phyloP scores from a whole-genome alignment of 169 alveolate genomes.

The Eimeria tenella region DNA sequence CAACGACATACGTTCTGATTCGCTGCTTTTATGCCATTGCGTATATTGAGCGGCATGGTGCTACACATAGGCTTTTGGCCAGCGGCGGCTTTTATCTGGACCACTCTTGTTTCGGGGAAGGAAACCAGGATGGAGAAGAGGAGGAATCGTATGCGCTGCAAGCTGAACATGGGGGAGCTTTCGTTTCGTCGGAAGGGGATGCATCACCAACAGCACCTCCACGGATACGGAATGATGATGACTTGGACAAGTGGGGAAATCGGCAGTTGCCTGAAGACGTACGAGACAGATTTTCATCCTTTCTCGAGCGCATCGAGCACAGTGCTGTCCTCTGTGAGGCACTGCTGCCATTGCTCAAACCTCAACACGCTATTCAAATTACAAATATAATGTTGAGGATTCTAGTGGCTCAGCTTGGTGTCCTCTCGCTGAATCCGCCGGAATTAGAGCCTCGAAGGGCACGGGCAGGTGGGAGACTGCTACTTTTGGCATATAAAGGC shows the following conservation, averaged over 20 bases:
- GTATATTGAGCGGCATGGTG: too few species aligned
- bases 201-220: too few species aligned
- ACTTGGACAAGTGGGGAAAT: neutral
- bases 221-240: neutral
- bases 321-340: neutral
- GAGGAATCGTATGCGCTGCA: too few species aligned
- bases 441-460: neutral
- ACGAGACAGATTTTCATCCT: neutral
- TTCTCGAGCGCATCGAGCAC: neutral
- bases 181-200: too few species aligned
- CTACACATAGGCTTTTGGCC: too few species aligned
- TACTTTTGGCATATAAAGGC: neutral
- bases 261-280: neutral
- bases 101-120: too few species aligned
- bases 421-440: conserved; percentile 1
- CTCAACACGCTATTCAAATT: neutral
- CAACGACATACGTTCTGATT: too few species aligned
- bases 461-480: neutral
- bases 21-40: too few species aligned
- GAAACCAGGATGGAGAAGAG: too few species aligned
- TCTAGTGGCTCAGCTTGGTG: neutral
- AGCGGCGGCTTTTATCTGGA: too few species aligned
- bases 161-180: too few species aligned
- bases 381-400: neutral
- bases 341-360: neutral